These are phyloP conservation scores for Peronospora belbahrii DNA, from an alignment of 352 stramenopile species.

Conservation along the genomic window DNA sequence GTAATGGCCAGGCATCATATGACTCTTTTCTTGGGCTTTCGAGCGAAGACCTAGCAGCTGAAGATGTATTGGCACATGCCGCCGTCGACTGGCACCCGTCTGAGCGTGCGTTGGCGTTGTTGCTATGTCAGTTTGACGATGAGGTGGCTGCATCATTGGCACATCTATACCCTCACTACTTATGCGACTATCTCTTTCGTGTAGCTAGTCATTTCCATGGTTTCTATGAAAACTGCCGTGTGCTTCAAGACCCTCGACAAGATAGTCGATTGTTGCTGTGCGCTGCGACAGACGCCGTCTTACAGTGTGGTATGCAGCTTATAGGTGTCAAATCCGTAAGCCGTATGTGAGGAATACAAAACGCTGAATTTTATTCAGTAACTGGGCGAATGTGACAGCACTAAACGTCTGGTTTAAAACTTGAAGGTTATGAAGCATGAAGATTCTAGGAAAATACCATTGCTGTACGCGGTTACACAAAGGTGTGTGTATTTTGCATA, in stretches of 20 bases:
- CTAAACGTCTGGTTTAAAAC: background rate
- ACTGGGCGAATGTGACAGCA: background rate
- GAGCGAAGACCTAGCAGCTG: slow-evolving; percentile 18
- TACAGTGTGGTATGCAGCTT: slow-evolving; percentile 57
- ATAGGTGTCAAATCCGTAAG: slow-evolving; percentile 60
- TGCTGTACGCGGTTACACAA: too few species aligned
- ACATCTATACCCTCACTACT: slow-evolving; percentile 61
- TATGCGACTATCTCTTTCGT: slow-evolving; percentile 82
- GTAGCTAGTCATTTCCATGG: slow-evolving; percentile 69
- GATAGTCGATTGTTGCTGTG: slow-evolving; percentile 67
- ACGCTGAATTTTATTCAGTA: background rate
- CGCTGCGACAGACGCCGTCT: slow-evolving; percentile 59
- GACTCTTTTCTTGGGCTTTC: slow-evolving; percentile 25
- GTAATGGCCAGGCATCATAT: slow-evolving; percentile 14
- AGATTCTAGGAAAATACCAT: too few species aligned
- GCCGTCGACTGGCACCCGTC: slow-evolving; percentile 54
- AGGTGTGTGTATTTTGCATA: too few species aligned
- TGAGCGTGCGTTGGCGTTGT: slow-evolving; percentile 61
- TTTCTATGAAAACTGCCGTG: slow-evolving; percentile 79
- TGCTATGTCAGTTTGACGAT: slow-evolving; percentile 75
- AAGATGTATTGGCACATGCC: slow-evolving; percentile 33
- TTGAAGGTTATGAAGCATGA: too few species aligned
- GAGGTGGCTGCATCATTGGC: slow-evolving; percentile 45
- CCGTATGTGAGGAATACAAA: slow-evolving; percentile 54
- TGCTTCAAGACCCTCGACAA: slow-evolving; percentile 54